Percentiles rank a stretch among this genome's conserved stretches.
Evolutionary conservation across 805 yeast species (phyloP).

Genomic region (Sugiyamaella floridensis): DNA sequence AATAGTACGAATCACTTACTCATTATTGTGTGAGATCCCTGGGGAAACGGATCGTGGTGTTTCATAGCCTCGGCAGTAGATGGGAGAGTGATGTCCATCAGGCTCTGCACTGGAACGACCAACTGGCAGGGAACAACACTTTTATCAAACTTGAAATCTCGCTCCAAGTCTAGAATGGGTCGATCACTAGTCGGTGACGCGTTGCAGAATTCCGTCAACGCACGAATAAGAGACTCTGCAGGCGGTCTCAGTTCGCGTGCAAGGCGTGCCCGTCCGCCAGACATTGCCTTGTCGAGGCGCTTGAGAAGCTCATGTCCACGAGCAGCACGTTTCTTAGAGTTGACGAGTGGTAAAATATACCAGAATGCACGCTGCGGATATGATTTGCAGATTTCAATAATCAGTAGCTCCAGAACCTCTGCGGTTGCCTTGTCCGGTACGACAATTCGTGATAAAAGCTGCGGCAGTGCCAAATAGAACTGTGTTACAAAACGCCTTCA

Average conservation of each 20-base stretch:
- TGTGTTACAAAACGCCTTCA: not conserved
- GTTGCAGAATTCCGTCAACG: constrained; percentile 16
- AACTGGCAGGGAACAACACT: constrained; percentile 41
- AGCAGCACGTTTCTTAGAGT: constrained; percentile 44
- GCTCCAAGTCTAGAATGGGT: constrained; percentile 3
- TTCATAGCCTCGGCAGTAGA: constrained; percentile 38
- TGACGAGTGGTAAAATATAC: constrained; percentile 65
- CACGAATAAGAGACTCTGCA: constrained; percentile 14
- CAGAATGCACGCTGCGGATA: constrained; percentile 86
- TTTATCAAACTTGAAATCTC: constrained; percentile 35
- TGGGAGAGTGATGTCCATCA: constrained; percentile 63
- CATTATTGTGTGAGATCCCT: constrained; percentile 32
- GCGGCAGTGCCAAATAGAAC: constrained; percentile 85
- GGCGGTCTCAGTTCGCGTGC: constrained; percentile 10
- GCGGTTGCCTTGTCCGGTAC: constrained; percentile 55
- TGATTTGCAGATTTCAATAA: constrained; percentile 47
- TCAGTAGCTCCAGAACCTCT: constrained; percentile 48
- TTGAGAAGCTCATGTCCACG: constrained; percentile 14
- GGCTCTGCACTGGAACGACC: constrained; percentile 68
- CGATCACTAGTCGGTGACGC: constrained; percentile 7
- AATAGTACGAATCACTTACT: not conserved
- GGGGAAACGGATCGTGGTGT: constrained; percentile 38
- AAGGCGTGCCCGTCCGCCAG: constrained; percentile 8
- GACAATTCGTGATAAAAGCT: constrained; percentile 69
- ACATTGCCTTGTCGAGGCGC: constrained; percentile 36